Conservation (phyloP, 805 yeast genomes). For the Cyberlindnera meyerae region DNA sequence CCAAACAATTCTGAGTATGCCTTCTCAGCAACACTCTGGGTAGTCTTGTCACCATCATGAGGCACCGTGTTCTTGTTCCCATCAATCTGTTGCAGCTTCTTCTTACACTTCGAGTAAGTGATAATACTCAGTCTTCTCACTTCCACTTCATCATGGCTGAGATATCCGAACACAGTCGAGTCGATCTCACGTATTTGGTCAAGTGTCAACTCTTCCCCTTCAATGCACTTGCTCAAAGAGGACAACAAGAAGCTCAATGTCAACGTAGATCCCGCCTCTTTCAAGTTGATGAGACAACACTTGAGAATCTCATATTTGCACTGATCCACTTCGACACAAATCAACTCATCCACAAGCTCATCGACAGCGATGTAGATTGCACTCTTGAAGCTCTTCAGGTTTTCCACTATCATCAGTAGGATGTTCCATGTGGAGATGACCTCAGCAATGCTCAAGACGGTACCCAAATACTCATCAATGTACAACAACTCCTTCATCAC, state of each 20-base stretch:
- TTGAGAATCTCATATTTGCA: conserved; percentile 11
- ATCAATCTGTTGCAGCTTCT: conserved; percentile 16
- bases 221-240: conserved; percentile 20
- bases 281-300: conserved; percentile 13
- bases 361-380: conserved; percentile 24
- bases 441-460: conserved; percentile 7
- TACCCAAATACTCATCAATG: conserved; percentile 14
- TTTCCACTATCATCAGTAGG: conserved; percentile 21
- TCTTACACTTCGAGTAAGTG: conserved; percentile 24
- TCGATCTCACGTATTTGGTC: conserved; percentile 22
- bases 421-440: conserved; percentile 18
- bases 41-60: conserved; percentile 26
- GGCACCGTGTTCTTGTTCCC: conserved; percentile 5
- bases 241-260: conserved; percentile 17
- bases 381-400: conserved; percentile 21
- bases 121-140: conserved; percentile 25
- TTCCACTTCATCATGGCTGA: conserved; percentile 23
- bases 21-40: conserved; percentile 20
- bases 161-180: conserved; percentile 12
- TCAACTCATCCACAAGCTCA: conserved; percentile 23
- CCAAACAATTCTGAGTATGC: conserved; percentile 31
- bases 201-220: conserved; percentile 10
- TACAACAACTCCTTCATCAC: conserved; percentile 23
- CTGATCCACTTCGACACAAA: conserved; percentile 7
- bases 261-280: conserved; percentile 4